A percentile compares a stretch with the other conserved stretches of the same genome.
These are phyloP conservation scores for Blastomyces gilchristii DNA, from an alignment of 2,329 filamentous ascomycete genomes.

Conservation along the genomic window DNA sequence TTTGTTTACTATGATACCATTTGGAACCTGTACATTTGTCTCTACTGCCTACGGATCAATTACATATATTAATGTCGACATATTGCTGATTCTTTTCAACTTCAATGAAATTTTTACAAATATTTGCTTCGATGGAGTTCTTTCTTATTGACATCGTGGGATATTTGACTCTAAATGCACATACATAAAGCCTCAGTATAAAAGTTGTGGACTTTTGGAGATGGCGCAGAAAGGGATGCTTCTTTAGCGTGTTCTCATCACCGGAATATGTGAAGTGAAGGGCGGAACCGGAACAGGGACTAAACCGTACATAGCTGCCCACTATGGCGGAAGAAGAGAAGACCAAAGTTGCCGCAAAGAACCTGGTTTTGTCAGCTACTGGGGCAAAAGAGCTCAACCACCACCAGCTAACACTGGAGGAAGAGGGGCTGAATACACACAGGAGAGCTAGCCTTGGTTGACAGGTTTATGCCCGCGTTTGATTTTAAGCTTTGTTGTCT, in stretches of 20 bases:
- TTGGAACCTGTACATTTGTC: not conserved
- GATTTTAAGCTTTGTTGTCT: not conserved
- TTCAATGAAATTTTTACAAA: not conserved
- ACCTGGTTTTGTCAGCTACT: not conserved
- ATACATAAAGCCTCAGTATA: not conserved
- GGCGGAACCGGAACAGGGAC: not conserved
- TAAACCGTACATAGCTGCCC: not conserved
- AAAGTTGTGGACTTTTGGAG: not conserved
- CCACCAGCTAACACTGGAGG: no score
- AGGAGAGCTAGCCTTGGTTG: no score
- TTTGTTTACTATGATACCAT: slow-evolving; percentile 1
- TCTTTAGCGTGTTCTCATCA: not conserved
- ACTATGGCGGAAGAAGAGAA: not conserved
- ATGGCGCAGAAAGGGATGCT: no score
- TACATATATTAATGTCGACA: not conserved
- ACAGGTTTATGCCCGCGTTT: not conserved
- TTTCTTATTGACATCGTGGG: not conserved
- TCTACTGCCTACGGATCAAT: not conserved
- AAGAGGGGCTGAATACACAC: no score
- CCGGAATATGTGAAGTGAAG: not conserved
- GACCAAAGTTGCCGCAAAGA: not conserved
- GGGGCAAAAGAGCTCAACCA: no score
- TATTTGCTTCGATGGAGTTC: not conserved
- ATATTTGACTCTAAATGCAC: not conserved
- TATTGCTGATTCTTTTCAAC: not conserved